These are phyloP conservation scores for Ophiostoma himal-ulmi DNA, from an alignment of 2,329 filamentous ascomycete genomes.

Conservation along the genomic window DNA sequence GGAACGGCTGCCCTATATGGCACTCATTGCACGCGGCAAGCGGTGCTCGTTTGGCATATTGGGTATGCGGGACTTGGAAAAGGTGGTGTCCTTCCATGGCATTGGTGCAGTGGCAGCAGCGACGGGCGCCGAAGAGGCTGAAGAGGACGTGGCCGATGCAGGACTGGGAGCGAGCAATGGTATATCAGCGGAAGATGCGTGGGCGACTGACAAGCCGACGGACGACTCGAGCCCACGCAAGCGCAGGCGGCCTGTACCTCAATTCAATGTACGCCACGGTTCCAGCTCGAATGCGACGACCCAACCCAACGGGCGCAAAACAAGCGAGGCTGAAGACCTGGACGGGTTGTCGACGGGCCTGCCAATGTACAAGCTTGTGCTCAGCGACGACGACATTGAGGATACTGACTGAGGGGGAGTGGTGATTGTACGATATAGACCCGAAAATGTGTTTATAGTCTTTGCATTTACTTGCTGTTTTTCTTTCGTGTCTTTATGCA, in stretches of 20 bases:
- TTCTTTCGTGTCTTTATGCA: not conserved
- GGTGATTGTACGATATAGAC: not conserved
- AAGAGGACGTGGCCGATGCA: conserved; percentile 31
- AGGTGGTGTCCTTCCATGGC: conserved; percentile 61
- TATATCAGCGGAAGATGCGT: conserved; percentile 40
- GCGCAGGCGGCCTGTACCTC: conserved; percentile 30
- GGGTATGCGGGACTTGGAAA: conserved; percentile 56
- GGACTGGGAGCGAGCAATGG: conserved; percentile 13
- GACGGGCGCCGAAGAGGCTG: conserved; percentile 43
- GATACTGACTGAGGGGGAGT: conserved; percentile 42
- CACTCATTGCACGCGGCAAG: conserved; percentile 52
- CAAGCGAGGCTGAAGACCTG: conserved; percentile 27
- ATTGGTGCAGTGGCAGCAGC: conserved; percentile 42
- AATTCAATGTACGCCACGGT: not conserved
- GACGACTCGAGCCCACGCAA: conserved; percentile 50
- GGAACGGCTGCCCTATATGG: conserved; percentile 81
- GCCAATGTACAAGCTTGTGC: conserved; percentile 59
- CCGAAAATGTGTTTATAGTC: not conserved
- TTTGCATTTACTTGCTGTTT: not conserved
- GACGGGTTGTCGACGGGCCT: conserved; percentile 35
- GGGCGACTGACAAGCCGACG: conserved; percentile 57
- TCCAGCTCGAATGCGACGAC: not conserved
- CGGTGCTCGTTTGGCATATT: conserved; percentile 35
- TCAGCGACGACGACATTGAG: conserved; percentile 82
- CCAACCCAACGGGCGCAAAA: conserved; percentile 30